Base-by-base conservation (phyloP, 495 filamentous ascomycete genomes). In the Hypomontagnella submonticulosa region DNA sequence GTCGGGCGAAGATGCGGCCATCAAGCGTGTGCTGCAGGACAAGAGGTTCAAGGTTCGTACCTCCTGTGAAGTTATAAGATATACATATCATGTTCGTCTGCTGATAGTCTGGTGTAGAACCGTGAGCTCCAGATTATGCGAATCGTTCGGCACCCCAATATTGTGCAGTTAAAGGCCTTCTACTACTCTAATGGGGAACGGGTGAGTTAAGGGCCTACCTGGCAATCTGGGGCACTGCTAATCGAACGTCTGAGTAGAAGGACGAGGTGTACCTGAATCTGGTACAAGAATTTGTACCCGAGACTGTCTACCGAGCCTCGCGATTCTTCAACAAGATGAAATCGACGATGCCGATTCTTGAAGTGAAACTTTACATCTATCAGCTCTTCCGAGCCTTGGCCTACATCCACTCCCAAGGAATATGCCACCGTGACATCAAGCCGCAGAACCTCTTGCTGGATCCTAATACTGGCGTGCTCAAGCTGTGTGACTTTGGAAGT, bases 241-340 rank as follows among this genome's bases (percentile, higher is more conserved):
- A 77, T 66, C 57, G 61, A 63, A 52, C 56, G 42, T 51, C 16
- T 69, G 53, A 58, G 23, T 69, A 98, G 93, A 97, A 98, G 83
- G 96, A 99, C 75, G 95, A 99, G 82, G 96, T 99, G 10, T 99
- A 98, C 77, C 88, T 99, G 47, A 99, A 99, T 73, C 85, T 99
- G 38, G 93, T 99, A 44, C 89, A 98, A 71, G 95, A 99, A 76
- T 99, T 92, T 74, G 96, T 99, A 48, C 96, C 96, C 8, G 95
- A 98, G 81, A 98, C 95, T 0, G 96, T 99, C 34, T 99, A 98
- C 76, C 87, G 96, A 58, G 96, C 95, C n/a, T 98, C 95, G 41
- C 86, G 95, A 47, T 97, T 97, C 80, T 99, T 98, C 85, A 97
- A 96, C 83, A 99, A 98, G 82, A 87, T 98, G 87, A 99, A 99